Base-by-base conservation (phyloP, 208 protist genomes). In the Zelonia costaricensis region DNA sequence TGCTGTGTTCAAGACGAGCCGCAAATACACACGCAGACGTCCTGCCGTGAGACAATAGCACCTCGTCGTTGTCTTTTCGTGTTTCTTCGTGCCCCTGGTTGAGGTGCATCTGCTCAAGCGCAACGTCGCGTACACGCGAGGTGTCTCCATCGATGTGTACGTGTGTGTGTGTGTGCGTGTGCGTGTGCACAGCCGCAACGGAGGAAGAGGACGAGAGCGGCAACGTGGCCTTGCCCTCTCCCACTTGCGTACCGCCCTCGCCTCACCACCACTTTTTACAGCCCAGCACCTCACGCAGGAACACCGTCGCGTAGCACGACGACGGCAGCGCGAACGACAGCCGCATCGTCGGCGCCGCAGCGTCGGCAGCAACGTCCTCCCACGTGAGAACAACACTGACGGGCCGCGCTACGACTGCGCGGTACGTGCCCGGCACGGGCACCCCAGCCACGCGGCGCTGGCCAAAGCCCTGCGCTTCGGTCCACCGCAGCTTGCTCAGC, bases 221-320 rank as follows among this genome's bases (percentile, higher is more conserved):
- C 18, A 22, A 54, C 10, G 20, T 36, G 25, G 10, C 23, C 23
- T 1, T 31, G 23, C 16, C 45, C 23, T 31, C n/a, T n/a, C n/a
- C n/a, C n/a, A n/a, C n/a, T n/a, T n/a, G n/a, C n/a, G n/a, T 31
- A 3, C 23, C 25, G 15, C 23, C 15, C 45, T 51, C 45, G 31
- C 15, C 25, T 76, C 43, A 87, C 82, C 82, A 91, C 80, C 85
- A 87, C 65, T 77, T 62, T 44, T 88, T 77, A 40, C 52, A 81
- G 13, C 74, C 75, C 2, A 92, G 70, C 33, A 92, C 74, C 61
- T 92, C 86, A 0, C 86, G 82, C 28, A 95, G 69, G 39, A 88
- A 79, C 10, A 95, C 62, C 20, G 89, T 95, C 10, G 89, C 89
- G 67, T 95, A 95, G 66, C 76, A 82, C 5, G 86, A 92, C n/a